Percentiles rank a stretch among this genome's conserved stretches.
Conservation (phyloP, 1,284 basidiomycete genomes). For the Apiotrichum porosum region DNA sequence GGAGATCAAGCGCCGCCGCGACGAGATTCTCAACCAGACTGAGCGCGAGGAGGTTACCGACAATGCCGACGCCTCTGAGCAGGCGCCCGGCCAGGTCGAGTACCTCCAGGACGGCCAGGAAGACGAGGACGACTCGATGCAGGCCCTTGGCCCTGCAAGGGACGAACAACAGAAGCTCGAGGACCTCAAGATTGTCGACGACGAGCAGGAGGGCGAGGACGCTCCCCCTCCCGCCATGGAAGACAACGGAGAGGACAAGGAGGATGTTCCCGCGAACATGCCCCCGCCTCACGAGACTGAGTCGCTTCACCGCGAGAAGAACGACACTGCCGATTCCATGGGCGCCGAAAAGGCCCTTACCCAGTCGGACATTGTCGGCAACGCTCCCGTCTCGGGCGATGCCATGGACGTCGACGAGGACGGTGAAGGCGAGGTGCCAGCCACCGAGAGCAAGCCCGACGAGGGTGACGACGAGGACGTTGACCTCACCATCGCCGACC, state of each 20-base stretch:
- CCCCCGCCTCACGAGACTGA: conserved; percentile 14
- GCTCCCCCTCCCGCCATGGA: conserved; percentile 14
- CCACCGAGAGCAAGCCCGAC: conserved; percentile 27
- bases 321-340: conserved; percentile 18
- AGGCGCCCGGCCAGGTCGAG: conserved; percentile 64
- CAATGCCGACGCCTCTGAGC: conserved; percentile 41
- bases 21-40: conserved; percentile 69
- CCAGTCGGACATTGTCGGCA: conserved; percentile 40
- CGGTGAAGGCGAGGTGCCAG: conserved; percentile 38
- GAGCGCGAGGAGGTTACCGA: conserved; percentile 47
- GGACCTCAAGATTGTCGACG: conserved; percentile 70
- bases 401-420: conserved; percentile 39
- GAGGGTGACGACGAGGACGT: conserved; percentile 46
- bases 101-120: conserved; percentile 70
- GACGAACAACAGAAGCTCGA: conserved; percentile 75
- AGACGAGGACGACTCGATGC: conserved; percentile 69
- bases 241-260: conserved; percentile 18
- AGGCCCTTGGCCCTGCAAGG: conserved; percentile 81
- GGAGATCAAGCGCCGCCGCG: conserved; percentile 76
- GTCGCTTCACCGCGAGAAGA: conserved; percentile 17
- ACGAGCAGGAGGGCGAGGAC: conserved; percentile 34
- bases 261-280: not conserved
- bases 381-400: conserved; percentile 24
- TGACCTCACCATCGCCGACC: conserved; percentile 60
- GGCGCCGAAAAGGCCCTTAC: conserved; percentile 47